Percentiles rank a stretch among this genome's conserved stretches.
phyloP scores from a whole-genome alignment of 192 early-diverging fungal genomes.

The Mortierella hygrophila region DNA sequence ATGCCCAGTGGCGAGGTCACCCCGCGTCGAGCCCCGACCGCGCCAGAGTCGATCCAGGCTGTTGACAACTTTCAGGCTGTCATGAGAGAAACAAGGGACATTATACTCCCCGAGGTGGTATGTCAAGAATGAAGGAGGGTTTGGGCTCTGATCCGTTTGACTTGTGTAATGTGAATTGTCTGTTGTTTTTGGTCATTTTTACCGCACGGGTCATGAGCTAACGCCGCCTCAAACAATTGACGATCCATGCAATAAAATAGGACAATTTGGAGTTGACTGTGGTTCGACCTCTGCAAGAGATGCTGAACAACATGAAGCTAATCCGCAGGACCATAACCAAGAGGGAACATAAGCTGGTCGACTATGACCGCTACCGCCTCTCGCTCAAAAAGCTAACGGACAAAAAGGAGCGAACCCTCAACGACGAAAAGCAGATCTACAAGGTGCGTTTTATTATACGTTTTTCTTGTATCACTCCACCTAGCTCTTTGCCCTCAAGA shows the following conservation, averaged over 20 bases:
- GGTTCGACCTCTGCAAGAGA: conserved; percentile 83
- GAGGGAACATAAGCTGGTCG: conserved; percentile 91
- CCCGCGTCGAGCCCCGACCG: conserved; percentile 42
- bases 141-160: neutral
- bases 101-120: conserved; percentile 55
- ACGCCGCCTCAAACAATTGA: neutral
- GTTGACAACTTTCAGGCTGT: conserved; percentile 42
- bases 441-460: conserved; percentile 55
- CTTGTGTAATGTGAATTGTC: neutral
- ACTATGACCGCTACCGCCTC: conserved; percentile 89
- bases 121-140: neutral
- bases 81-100: conserved; percentile 54
- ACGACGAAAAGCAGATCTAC: conserved; percentile 75
- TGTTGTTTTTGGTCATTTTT: neutral
- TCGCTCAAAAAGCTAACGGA: conserved; percentile 81
- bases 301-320: conserved; percentile 78
- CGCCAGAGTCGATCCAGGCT: conserved; percentile 49
- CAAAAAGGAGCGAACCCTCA: conserved; percentile 70
- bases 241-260: conserved; percentile 50
- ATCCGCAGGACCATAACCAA: conserved; percentile 90
- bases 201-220: neutral
- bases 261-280: conserved; percentile 81
- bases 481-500: neutral
- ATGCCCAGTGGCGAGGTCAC: conserved; percentile 36
- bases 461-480: neutral